Conservation (phyloP, 176 grass and related monocot genomes). For the Pontederia crassipes region DNA sequence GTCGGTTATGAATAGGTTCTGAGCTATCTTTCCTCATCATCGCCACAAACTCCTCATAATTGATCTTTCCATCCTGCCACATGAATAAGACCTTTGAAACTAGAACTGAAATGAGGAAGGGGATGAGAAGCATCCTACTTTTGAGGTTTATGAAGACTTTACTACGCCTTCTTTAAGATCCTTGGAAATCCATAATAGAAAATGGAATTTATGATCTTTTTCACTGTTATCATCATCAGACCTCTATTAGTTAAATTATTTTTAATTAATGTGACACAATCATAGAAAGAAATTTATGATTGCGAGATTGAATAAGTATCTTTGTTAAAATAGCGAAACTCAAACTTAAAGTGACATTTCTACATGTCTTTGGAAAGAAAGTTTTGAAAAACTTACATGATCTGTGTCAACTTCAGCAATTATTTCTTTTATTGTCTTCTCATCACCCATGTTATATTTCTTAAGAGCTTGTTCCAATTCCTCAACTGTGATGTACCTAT, state of each 20-base stretch:
- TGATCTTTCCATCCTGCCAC: slow-evolving; percentile 91
- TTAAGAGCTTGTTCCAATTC: slow-evolving; percentile 93
- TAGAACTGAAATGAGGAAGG: not conserved
- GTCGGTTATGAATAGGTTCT: slow-evolving; percentile 49
- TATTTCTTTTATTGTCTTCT: slow-evolving; percentile 97
- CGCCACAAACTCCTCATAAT: slow-evolving; percentile 89
- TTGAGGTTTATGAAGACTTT: too few species aligned
- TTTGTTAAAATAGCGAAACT: not conserved
- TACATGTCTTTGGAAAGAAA: slow-evolving; percentile 8
- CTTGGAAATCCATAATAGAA: too few species aligned
- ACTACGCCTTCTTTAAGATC: too few species aligned
- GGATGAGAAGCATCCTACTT: too few species aligned
- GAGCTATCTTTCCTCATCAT: slow-evolving; percentile 87
- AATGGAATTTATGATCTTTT: too few species aligned
- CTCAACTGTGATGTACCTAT: slow-evolving; percentile 91
- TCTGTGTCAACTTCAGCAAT: slow-evolving; percentile 94
- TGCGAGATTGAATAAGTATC: too few species aligned
- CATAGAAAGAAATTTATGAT: too few species aligned
- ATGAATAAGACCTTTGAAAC: slow-evolving; percentile 11
- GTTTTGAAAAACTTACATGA: slow-evolving; percentile 36
- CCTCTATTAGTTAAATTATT: too few species aligned
- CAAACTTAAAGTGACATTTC: slow-evolving; percentile 11
- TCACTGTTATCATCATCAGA: too few species aligned
- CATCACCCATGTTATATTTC: slow-evolving; percentile 98
- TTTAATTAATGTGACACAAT: too few species aligned